phyloP scores from a whole-genome alignment of 2,329 filamentous ascomycete genomes.

The Bertia moriformis region DNA sequence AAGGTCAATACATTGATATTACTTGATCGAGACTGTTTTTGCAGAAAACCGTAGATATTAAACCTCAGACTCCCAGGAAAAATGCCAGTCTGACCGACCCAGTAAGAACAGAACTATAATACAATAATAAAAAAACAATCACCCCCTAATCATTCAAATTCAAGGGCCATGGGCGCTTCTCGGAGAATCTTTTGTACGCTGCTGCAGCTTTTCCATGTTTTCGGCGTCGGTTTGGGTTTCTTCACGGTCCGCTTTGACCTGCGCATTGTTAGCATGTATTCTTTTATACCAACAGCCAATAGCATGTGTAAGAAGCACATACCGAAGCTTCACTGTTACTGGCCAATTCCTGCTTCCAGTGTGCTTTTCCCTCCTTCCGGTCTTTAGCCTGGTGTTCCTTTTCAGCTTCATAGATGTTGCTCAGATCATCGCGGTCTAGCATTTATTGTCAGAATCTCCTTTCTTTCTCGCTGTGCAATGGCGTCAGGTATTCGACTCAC shows the following conservation, averaged over 20 bases:
- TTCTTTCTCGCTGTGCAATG: neutral
- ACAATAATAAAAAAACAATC: too few relatives aligned
- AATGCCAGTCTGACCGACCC: too few relatives aligned
- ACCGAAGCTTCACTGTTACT: conserved; percentile 1
- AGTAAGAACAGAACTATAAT: too few relatives aligned
- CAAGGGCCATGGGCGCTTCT: too few relatives aligned
- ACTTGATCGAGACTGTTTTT: too few relatives aligned
- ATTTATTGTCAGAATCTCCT: neutral
- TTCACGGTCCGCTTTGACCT: conserved; percentile 1
- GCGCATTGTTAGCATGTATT: neutral
- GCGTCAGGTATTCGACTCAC: neutral
- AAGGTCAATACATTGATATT: too few relatives aligned
- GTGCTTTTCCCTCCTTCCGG: neutral
- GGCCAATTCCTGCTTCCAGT: neutral
- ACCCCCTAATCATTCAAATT: too few relatives aligned
- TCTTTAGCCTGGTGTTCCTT: neutral
- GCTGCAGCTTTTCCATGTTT: neutral
- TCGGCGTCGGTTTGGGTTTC: neutral
- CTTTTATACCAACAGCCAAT: neutral
- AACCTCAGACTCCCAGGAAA: too few relatives aligned
- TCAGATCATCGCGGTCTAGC: neutral
- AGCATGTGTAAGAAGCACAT: neutral
- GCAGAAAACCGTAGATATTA: too few relatives aligned
- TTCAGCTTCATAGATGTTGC: neutral
- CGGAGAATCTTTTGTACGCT: neutral